These are phyloP conservation scores for Dactylonectria macrodidyma DNA, from an alignment of 2,329 filamentous ascomycete genomes.

Conservation along the genomic window DNA sequence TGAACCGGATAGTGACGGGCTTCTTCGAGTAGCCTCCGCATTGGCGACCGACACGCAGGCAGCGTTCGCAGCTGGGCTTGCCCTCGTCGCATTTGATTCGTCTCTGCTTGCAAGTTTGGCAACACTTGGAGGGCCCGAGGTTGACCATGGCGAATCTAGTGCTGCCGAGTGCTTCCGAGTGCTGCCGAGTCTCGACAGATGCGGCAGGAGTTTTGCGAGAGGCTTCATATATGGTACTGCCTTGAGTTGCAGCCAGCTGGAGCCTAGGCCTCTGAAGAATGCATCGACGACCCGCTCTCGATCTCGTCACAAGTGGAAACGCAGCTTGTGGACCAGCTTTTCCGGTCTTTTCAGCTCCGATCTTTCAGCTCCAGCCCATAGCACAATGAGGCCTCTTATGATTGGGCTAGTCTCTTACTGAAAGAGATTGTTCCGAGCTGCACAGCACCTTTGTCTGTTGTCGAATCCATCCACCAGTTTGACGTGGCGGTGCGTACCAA, in stretches of 20 bases:
- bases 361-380: no score
- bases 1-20: constrained; percentile 22
- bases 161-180: no score
- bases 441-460: no score
- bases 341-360: neutral
- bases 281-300: no score
- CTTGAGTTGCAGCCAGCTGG: no score
- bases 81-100: constrained; percentile 34
- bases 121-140: constrained; percentile 31
- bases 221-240: neutral
- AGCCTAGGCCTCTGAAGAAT: no score
- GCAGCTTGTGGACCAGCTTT: neutral
- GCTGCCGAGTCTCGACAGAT: neutral
- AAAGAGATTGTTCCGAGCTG: no score
- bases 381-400: no score
- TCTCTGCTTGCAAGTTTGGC: constrained; percentile 31
- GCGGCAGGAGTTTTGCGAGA: constrained; percentile 16
- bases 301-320: neutral
- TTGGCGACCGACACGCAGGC: constrained; percentile 13
- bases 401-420: no score
- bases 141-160: constrained; percentile 26
- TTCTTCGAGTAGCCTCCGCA: constrained; percentile 33
- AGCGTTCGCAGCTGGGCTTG: constrained; percentile 30
- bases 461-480: no score
- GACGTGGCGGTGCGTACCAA: no score